phyloP scores from a whole-genome alignment of 768 basidiomycete species.

The Lactarius sp. region DNA sequence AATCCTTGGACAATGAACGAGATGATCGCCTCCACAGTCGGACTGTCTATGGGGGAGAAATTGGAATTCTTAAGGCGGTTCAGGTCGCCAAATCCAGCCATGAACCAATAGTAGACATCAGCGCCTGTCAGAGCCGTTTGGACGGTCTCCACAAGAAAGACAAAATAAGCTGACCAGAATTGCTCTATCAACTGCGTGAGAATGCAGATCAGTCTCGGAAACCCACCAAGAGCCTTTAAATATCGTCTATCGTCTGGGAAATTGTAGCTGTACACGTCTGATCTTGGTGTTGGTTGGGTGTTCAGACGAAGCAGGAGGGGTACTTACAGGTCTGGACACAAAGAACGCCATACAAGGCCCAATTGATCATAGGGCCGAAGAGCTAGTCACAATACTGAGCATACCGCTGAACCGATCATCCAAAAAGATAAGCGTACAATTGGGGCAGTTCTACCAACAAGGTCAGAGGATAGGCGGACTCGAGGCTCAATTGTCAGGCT shows the following conservation, averaged over 20 bases:
- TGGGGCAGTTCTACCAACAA: neutral
- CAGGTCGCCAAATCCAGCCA: slow-evolving; percentile 4
- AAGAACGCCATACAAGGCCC: slow-evolving; percentile 1
- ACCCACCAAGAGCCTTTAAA: slow-evolving; percentile 7
- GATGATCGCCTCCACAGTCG: neutral
- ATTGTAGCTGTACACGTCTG: slow-evolving; percentile 12
- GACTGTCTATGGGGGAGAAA: neutral
- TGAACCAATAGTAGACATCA: slow-evolving; percentile 13
- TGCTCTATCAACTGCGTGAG: neutral
- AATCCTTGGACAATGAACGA: slow-evolving; percentile 1
- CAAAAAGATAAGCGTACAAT: neutral
- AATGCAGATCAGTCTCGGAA: neutral
- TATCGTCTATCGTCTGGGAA: slow-evolving; percentile 8
- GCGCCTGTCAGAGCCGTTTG: neutral
- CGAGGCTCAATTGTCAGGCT: neutral
- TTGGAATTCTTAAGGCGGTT: neutral
- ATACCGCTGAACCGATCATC: neutral
- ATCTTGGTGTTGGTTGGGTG: neutral
- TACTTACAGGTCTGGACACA: slow-evolving; percentile 4
- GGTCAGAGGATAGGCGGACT: neutral
- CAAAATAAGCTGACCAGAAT: neutral
- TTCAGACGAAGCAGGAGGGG: too few species aligned
- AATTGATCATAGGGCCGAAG: slow-evolving; percentile 2
- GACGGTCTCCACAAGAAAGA: slow-evolving; percentile 2
- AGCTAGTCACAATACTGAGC: neutral